phyloP scores from a whole-genome alignment of 306 rosid genomes.

The Sicyos edulis region DNA sequence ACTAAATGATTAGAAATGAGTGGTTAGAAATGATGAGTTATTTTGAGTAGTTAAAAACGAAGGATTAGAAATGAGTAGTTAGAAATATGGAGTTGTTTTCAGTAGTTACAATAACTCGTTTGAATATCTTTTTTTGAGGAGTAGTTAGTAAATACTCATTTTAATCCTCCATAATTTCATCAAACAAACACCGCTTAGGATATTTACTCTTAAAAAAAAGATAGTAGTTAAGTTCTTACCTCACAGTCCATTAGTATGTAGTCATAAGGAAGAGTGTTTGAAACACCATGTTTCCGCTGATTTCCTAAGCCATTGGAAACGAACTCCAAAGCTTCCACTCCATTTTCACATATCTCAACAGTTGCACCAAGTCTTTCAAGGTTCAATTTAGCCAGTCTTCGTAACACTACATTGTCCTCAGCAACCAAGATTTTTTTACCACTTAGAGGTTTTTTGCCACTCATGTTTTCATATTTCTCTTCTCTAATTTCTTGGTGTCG shows the following conservation, averaged over 20 bases:
- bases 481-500: conserved; percentile 25
- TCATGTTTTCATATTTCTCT: conserved; percentile 27
- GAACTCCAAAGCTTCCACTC: conserved; percentile 41
- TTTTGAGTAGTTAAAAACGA: too few relatives aligned
- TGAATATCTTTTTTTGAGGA: too few relatives aligned
- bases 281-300: conserved; percentile 18
- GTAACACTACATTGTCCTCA: conserved; percentile 36
- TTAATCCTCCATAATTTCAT: too few relatives aligned
- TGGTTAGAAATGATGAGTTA: too few relatives aligned
- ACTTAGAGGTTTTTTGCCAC: conserved; percentile 27
- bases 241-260: conserved; percentile 76
- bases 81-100: too few relatives aligned
- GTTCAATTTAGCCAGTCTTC: conserved; percentile 27
- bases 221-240: conserved; percentile 28
- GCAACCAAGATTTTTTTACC: conserved; percentile 60
- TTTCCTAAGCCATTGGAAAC: conserved; percentile 33
- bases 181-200: too few relatives aligned
- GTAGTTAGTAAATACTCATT: too few relatives aligned
- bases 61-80: too few relatives aligned
- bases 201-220: too few relatives aligned
- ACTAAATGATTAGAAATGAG: too few relatives aligned
- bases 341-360: conserved; percentile 47
- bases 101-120: too few relatives aligned
- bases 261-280: conserved; percentile 43
- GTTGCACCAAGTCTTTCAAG: conserved; percentile 45